Conservation (phyloP, 1,139 yeast genomes). For the Taphrina confusa region DNA sequence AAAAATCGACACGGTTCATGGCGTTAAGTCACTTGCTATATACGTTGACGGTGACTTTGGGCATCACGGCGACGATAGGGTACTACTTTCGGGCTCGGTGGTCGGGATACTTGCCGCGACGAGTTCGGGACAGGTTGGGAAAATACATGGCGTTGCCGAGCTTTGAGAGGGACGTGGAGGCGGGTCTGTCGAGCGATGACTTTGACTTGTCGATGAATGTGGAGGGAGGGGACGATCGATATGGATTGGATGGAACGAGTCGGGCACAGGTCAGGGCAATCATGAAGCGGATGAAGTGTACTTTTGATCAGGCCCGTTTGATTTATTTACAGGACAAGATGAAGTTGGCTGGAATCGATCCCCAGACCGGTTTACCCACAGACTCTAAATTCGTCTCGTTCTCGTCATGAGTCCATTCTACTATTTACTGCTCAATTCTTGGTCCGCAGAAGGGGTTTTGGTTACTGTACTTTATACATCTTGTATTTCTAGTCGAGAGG, state of each 20-base stretch:
- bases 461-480: no score
- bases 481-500: no score
- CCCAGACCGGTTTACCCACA: conserved; percentile 35
- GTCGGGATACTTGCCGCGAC: conserved; percentile 10
- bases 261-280: conserved; percentile 56
- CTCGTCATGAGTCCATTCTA: background rate
- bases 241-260: conserved; percentile 62
- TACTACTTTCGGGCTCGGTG: conserved; percentile 18
- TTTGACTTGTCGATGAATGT: conserved; percentile 60
- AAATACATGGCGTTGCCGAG: conserved; percentile 43
- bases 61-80: conserved; percentile 9
- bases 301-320: conserved; percentile 72
- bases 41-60: conserved; percentile 3
- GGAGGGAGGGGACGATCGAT: conserved; percentile 55
- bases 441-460: no score
- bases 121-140: conserved; percentile 10
- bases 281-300: conserved; percentile 55
- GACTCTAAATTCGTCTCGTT: conserved; percentile 42
- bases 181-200: conserved; percentile 63
- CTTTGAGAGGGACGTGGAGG: conserved; percentile 62
- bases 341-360: conserved; percentile 34
- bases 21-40: conserved; percentile 30
- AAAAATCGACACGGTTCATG: no score
- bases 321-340: conserved; percentile 39
- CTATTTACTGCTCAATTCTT: no score